Percentiles rank a stretch among this genome's conserved stretches.
Evolutionary conservation across 2,329 filamentous ascomycete genomes (phyloP).

Genomic region (Microcyclospora pomicola): DNA sequence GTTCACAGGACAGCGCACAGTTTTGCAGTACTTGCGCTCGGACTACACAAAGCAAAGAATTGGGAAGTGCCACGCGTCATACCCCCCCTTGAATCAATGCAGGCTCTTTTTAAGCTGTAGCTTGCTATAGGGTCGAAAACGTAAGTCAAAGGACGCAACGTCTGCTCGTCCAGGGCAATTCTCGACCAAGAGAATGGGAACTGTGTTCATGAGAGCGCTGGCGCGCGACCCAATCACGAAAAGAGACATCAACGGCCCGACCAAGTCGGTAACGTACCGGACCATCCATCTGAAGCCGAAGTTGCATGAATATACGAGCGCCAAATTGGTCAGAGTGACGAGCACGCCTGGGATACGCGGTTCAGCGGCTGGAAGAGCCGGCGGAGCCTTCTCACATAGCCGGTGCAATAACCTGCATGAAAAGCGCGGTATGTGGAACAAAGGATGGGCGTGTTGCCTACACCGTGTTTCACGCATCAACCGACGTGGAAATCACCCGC

Average conservation of each 20-base stretch:
- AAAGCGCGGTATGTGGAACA: too few relatives aligned
- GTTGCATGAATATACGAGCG: slow-evolving; percentile 21
- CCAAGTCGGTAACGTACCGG: slow-evolving; percentile 23
- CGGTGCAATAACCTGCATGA: slow-evolving; percentile 21
- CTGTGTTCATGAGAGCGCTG: slow-evolving; percentile 28
- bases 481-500: too few relatives aligned
- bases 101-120: too few relatives aligned
- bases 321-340: slow-evolving; percentile 25
- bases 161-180: slow-evolving; percentile 27
- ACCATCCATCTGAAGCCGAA: slow-evolving; percentile 32
- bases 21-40: too few relatives aligned
- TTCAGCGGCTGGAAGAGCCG: slow-evolving; percentile 18
- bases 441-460: too few relatives aligned
- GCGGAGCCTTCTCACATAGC: slow-evolving; percentile 20
- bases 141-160: too few relatives aligned
- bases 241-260: slow-evolving; percentile 22
- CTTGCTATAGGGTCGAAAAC: too few relatives aligned
- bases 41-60: too few relatives aligned
- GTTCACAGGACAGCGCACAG: too few relatives aligned
- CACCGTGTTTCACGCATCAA: too few relatives aligned
- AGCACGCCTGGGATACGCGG: slow-evolving; percentile 24
- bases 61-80: too few relatives aligned
- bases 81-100: too few relatives aligned
- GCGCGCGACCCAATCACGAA: slow-evolving; percentile 23
- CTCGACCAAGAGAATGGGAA: slow-evolving; percentile 35